Conservation (phyloP, 306 rosid genomes). For the Quercus cerris region DNA sequence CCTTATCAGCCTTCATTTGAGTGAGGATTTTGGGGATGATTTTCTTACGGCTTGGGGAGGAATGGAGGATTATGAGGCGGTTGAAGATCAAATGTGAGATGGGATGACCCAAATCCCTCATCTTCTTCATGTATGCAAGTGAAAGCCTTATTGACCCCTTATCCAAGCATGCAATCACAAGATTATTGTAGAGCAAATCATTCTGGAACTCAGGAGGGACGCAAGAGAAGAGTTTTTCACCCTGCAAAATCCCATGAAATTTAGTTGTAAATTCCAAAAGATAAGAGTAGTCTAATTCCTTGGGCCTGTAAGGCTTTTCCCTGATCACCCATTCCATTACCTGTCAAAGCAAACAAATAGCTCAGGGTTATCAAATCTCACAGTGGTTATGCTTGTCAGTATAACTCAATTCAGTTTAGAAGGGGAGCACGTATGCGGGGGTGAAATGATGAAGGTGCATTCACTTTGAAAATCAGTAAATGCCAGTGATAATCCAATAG, state of each 20-base stretch:
- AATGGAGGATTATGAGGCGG: constrained; percentile 76
- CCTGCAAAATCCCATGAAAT: constrained; percentile 80
- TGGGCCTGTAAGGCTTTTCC: constrained; percentile 76
- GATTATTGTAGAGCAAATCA: constrained; percentile 83
- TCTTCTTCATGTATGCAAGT: constrained; percentile 82
- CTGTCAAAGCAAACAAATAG: constrained; percentile 39
- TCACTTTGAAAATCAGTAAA: neutral
- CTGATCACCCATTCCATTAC: constrained; percentile 97
- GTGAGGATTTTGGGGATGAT: constrained; percentile 58
- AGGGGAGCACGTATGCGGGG: neutral
- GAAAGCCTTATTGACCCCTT: constrained; percentile 74
- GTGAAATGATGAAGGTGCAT: neutral
- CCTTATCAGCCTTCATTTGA: constrained; percentile 90
- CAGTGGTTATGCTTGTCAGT: neutral
- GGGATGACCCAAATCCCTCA: constrained; percentile 73
- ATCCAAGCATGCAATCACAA: constrained; percentile 83
- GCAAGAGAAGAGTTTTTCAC: constrained; percentile 64
- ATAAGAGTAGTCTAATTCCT: constrained; percentile 79
- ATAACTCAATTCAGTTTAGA: neutral
- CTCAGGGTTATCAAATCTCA: neutral
- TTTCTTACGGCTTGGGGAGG: constrained; percentile 51
- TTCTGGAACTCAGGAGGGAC: constrained; percentile 73
- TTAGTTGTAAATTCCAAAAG: constrained; percentile 73
- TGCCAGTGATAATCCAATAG: neutral
- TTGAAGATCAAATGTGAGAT: constrained; percentile 87